A percentile compares a stretch with the other conserved stretches of the same genome.
Evolutionary conservation across 768 basidiomycete genomes (phyloP).

Genomic region (Pulveroboletus sp.): DNA sequence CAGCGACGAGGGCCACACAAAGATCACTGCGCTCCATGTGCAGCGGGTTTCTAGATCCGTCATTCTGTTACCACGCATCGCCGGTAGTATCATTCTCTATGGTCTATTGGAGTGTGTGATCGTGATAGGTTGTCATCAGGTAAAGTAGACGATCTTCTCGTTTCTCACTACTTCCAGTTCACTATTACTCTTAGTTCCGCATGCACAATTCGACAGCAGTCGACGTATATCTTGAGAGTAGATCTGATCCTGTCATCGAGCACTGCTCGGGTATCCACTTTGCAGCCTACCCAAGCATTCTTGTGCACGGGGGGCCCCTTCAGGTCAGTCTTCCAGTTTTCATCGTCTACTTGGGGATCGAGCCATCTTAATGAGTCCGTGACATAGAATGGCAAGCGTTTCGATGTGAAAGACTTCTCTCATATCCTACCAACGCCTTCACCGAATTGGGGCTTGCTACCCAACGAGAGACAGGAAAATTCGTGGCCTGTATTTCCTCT

Average conservation of each 20-base stretch:
- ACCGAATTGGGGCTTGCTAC: conserved; percentile 57
- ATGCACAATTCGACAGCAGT: conserved; percentile 72
- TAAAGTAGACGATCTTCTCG: conserved; percentile 23
- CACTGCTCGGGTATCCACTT: conserved; percentile 62
- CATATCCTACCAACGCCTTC: conserved; percentile 74
- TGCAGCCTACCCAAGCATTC: conserved; percentile 48
- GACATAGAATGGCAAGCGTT: conserved; percentile 34
- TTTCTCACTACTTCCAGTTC: background rate
- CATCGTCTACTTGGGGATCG: background rate
- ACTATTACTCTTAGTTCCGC: conserved; percentile 55
- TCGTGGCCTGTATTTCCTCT: conserved; percentile 23
- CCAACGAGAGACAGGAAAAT: conserved; percentile 11
- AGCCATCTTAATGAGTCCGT: background rate
- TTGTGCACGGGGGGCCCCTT: background rate
- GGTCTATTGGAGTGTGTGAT: conserved; percentile 58
- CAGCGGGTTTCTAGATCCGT: conserved; percentile 56
- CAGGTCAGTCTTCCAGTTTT: conserved; percentile 14
- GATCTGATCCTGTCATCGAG: conserved; percentile 79
- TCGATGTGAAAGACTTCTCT: conserved; percentile 78
- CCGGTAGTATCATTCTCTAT: conserved; percentile 72
- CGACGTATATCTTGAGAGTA: conserved; percentile 60
- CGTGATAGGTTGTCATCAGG: conserved; percentile 80
- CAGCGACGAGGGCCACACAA: conserved; percentile 2
- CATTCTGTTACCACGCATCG: conserved; percentile 57
- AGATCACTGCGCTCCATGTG: conserved; percentile 29